Percentiles rank a stretch among this genome's conserved stretches.
Evolutionary conservation across 2,329 filamentous ascomycete species (phyloP).

Genomic region (Xylaria sp.): DNA sequence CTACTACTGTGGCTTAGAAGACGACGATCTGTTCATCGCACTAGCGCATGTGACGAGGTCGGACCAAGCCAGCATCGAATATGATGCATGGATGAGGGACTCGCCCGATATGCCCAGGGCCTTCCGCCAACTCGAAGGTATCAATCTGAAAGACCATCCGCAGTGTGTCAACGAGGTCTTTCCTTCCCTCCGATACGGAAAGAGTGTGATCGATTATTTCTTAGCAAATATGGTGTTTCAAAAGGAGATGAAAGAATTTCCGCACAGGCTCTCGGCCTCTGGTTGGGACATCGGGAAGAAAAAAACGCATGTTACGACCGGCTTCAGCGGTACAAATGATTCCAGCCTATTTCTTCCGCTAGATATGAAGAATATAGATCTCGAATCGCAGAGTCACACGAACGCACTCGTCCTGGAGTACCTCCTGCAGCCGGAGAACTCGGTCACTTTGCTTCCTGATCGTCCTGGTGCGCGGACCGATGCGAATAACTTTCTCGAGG

Average conservation of each 20-base stretch:
- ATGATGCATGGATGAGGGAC: constrained; percentile 42
- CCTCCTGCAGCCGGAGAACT: constrained; percentile 46
- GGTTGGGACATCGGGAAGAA: constrained; percentile 58
- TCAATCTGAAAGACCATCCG: constrained; percentile 54
- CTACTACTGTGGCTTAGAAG: constrained; percentile 50
- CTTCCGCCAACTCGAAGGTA: constrained; percentile 40
- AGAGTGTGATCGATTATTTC: constrained; percentile 58
- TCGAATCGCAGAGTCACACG: constrained; percentile 51
- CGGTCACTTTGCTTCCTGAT: constrained; percentile 24
- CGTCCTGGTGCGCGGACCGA: constrained; percentile 38
- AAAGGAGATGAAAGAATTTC: constrained; percentile 57
- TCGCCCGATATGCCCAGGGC: constrained; percentile 30
- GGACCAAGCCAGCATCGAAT: constrained; percentile 50
- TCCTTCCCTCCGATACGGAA: constrained; percentile 46
- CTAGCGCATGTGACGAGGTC: constrained; percentile 45
- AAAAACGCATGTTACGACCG: constrained; percentile 49
- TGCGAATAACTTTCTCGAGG: constrained; percentile 33
- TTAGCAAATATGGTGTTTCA: constrained; percentile 55
- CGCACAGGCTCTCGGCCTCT: constrained; percentile 56
- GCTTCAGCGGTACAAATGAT: constrained; percentile 70
- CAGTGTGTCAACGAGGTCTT: constrained; percentile 49
- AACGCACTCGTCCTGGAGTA: constrained; percentile 59
- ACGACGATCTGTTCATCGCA: constrained; percentile 44
- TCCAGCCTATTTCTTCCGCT: constrained; percentile 55
- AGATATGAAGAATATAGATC: constrained; percentile 55